Percentiles rank a stretch among this genome's conserved stretches.
Evolutionary conservation across 1,284 basidiomycete genomes (phyloP).

Genomic region (Malassezia vespertilionis): DNA sequence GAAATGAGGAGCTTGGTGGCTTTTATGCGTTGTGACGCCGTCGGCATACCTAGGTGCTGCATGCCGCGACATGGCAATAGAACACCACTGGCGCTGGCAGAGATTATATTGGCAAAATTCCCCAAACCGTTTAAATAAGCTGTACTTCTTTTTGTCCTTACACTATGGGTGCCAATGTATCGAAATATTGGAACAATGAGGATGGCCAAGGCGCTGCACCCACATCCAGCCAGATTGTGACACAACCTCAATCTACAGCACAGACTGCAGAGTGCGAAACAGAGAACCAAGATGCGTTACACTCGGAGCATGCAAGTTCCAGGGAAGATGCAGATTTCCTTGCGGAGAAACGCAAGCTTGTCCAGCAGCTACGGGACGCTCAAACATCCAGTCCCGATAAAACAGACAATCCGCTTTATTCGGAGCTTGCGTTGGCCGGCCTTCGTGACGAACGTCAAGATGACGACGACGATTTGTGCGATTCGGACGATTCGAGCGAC

Average conservation of each 20-base stretch:
- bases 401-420: not conserved
- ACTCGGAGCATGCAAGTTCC: too few relatives aligned
- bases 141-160: too few relatives aligned
- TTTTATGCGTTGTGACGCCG: not conserved
- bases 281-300: too few relatives aligned
- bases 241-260: too few relatives aligned
- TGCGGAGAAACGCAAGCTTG: not conserved
- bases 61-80: not conserved
- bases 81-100: not conserved
- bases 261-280: too few relatives aligned
- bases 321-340: not conserved
- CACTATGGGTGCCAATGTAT: too few relatives aligned
- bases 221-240: too few relatives aligned
- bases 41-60: not conserved
- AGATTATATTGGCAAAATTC: too few relatives aligned
- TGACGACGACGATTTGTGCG: not conserved
- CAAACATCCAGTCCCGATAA: not conserved
- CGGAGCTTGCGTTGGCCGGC: not conserved
- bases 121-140: too few relatives aligned
- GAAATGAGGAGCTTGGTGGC: too few relatives aligned
- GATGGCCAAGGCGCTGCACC: too few relatives aligned
- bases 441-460: not conserved
- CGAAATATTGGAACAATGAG: too few relatives aligned
- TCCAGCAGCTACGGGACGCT: not conserved
- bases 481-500: constrained; percentile 2